Evolutionary conservation across 805 yeast genomes (phyloP), one percentile per base, ranked within the genome.

Genomic region (Maudiozyma saulgeensis): DNA sequence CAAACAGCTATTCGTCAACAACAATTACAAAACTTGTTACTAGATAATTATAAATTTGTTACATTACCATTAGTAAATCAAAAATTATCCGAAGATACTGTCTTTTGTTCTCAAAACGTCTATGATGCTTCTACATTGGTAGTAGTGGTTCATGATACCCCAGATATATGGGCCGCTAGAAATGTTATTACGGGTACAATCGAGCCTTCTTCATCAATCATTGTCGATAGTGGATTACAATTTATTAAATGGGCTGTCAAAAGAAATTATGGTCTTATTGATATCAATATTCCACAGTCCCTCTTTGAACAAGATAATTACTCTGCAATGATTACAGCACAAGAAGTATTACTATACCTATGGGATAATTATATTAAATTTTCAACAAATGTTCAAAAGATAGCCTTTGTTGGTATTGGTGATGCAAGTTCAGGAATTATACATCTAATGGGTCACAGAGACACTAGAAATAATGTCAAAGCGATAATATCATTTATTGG

Each of bases 321-420:
- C 61, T 81, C 81, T 53, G 80, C 84, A 34, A 73, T 78, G 31
- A 78, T 79, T 11, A 76, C 83, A 18, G 76, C 93, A 1, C 96
- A 88, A 63, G 96, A 89, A 58, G 73, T 85, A 0, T 61, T 88
- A 42, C 65, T 86, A 11, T 85, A 85, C 62, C 59, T 93, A 16
- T 93, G 98, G 96, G 98, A 91, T 64, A 87, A 89, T 63, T 88
- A 87, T 60, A 69, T 93, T 47, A 81, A 84, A 52, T 87, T 83
- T 62, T 86, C 89, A 56, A 60, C 62, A 38, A 77, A 78, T 47
- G 79, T 86, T 42, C 71, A 79, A 43, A 86, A 85, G 55, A 64
- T 93, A 32, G 82, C 86, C 0, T 81, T 91, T 62, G 76, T 90
- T 38, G 97, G 97, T 7, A 77, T 84, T 55, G 99, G 99, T 39